These are phyloP conservation scores for Rhytidiadelphus loreus DNA, from an alignment of 225 moss, liverwort and hornwort species.

Conservation along the genomic window DNA sequence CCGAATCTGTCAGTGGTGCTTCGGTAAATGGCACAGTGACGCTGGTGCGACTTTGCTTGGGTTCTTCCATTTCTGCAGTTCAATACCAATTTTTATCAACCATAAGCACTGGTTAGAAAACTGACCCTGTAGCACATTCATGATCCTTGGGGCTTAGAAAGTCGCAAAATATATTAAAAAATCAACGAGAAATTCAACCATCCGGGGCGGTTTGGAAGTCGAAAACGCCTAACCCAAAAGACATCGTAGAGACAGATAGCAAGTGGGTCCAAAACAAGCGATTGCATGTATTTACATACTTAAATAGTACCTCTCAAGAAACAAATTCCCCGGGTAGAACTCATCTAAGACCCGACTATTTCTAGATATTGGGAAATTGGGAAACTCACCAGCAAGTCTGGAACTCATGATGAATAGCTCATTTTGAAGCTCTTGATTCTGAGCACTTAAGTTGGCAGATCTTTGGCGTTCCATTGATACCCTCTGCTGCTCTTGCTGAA, in stretches of 20 bases:
- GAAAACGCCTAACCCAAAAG: not conserved
- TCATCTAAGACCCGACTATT: not conserved
- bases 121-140: not conserved
- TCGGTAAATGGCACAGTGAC: constrained; percentile 64
- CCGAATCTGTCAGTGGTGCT: constrained; percentile 52
- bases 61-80: constrained; percentile 33
- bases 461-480: constrained; percentile 59
- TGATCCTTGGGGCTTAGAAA: not conserved
- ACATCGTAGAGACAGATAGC: not conserved
- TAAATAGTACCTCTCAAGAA: not conserved
- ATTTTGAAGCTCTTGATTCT: constrained; percentile 62
- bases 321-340: not conserved
- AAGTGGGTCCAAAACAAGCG: not conserved
- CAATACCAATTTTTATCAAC: not conserved
- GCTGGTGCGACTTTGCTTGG: constrained; percentile 48
- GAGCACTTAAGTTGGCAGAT: constrained; percentile 30
- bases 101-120: not conserved
- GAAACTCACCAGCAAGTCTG: constrained; percentile 46
- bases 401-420: constrained; percentile 37
- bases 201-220: not conserved
- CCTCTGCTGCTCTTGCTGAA: constrained; percentile 93
- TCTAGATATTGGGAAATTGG: not conserved
- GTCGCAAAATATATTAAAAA: not conserved
- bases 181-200: not conserved
- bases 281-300: not conserved